Evolutionary conservation across 164 flowering plant genomes (phyloP).

Genomic region (Macadamia integrifolia): DNA sequence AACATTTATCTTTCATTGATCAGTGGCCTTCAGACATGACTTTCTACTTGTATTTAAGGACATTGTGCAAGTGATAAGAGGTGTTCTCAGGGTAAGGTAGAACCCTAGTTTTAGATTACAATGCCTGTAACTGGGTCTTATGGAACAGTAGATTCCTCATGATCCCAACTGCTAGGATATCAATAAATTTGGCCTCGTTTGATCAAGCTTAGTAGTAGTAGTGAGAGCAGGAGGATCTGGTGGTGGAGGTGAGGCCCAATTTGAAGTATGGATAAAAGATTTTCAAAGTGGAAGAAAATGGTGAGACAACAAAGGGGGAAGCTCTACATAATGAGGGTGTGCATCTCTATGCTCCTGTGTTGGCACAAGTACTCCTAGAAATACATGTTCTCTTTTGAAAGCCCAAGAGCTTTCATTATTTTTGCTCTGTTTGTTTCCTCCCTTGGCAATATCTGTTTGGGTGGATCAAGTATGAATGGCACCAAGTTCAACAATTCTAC

Average conservation of each 20-base stretch:
- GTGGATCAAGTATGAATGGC: too few species aligned
- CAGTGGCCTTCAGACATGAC: slow-evolving; percentile 29
- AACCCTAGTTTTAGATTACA: slow-evolving; percentile 2
- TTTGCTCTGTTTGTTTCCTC: neutral
- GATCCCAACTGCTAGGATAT: neutral
- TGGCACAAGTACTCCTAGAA: slow-evolving; percentile 41
- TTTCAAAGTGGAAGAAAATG: slow-evolving; percentile 41
- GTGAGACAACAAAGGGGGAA: slow-evolving; percentile 50
- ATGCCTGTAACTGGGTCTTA: neutral
- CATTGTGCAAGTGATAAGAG: slow-evolving; percentile 21
- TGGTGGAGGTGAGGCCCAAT: neutral
- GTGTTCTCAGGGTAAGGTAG: slow-evolving; percentile 12
- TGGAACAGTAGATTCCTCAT: neutral
- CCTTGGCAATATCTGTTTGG: neutral
- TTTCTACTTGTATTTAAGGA: slow-evolving; percentile 11
- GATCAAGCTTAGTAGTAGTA: neutral
- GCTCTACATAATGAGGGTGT: slow-evolving; percentile 53
- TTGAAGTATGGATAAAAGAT: slow-evolving; percentile 29
- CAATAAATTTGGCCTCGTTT: slow-evolving; percentile 4
- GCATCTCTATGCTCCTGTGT: slow-evolving; percentile 63
- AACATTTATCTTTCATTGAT: slow-evolving; percentile 10
- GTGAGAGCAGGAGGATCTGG: neutral
- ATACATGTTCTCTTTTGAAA: neutral
- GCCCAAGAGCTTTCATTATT: neutral
- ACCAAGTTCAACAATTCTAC: neutral